Percentiles rank a stretch among this genome's conserved stretches.
phyloP scores from a whole-genome alignment of 164 flowering plant species.

The Aristolochia contorta region DNA sequence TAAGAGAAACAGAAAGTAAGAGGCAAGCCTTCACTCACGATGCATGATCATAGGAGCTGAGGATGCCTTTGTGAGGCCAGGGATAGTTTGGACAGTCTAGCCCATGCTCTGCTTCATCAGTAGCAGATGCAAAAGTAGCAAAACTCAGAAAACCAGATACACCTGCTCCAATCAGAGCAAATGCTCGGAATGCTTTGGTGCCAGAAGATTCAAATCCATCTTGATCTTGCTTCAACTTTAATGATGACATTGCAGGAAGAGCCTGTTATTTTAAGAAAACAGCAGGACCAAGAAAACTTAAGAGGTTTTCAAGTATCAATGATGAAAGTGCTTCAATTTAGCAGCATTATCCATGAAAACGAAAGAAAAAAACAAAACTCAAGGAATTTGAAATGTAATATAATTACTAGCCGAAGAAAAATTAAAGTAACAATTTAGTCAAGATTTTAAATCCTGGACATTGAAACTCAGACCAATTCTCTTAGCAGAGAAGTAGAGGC shows the following conservation, averaged over 20 bases:
- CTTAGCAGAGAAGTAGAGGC: neutral
- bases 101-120: conserved; percentile 98
- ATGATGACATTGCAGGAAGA: conserved; percentile 7
- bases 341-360: neutral
- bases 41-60: conserved; percentile 91
- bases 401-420: neutral
- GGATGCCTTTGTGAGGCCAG: conserved; percentile 94
- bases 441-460: neutral
- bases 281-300: neutral
- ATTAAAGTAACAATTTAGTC: neutral
- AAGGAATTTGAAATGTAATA: neutral
- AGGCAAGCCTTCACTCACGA: conserved; percentile 48
- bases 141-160: conserved; percentile 70
- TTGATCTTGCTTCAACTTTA: conserved; percentile 15
- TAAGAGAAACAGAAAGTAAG: neutral
- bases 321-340: conserved; percentile 1
- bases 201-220: conserved; percentile 49
- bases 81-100: conserved; percentile 64
- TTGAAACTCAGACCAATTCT: no score
- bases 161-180: conserved; percentile 83
- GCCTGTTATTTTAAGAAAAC: conserved; percentile 3
- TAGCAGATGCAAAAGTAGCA: conserved; percentile 60
- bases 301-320: neutral
- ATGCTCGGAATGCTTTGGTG: conserved; percentile 44
- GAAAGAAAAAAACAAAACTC: neutral